Evolutionary conservation across 129 eudicot species (phyloP), one percentile per base, ranked within the genome.

Genomic region (Flaveria ramosissima): DNA sequence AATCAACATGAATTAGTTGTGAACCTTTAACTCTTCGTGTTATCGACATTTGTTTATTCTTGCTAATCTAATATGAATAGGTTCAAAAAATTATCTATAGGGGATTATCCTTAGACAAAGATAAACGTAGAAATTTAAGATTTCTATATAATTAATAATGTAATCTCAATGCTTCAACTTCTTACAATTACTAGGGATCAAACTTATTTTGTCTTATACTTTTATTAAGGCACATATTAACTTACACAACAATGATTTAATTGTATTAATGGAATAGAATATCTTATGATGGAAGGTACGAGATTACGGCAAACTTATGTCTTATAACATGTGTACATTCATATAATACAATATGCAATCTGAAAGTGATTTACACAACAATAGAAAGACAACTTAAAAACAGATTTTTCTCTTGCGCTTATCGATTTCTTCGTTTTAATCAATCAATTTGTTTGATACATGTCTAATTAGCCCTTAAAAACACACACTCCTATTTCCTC

Each of bases 371-470:
- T 55, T 55, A 2, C 21, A 27, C 5, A 32, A 36, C 68, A 26
- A 14, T 63, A 63, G 9, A 24, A 51, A 67, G 50, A 15, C 13
- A 48, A 45, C 60, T 48, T 15, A 27, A 51, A 60, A 53, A 59
- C 46, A 9, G 20, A 1, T 47, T 26, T 75, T 62, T 57, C 10
- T 62, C 23, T 71, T 71, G 71, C 17, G 14, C 15, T 20, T 78
- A 60, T 71, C 77, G 45, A 27, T 71, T 45, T 61, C 72, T 61
- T 78, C 16, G 82, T 15, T 78, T 45, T 71, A 70, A 78, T 78
- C 77, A 60, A 76, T 46, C 72, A 70, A 57, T 47, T 70, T 70
- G 77, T 78, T 50, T 70, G 63, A 46, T 70, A 57, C 42, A 48
- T 32, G 43, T 72, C 72, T 70, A 70, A 47, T 30, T 78, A 78